Evolutionary conservation across 345 rosid genomes (phyloP), one percentile per base, ranked within the genome.

Genomic region (Microcos paniculata): DNA sequence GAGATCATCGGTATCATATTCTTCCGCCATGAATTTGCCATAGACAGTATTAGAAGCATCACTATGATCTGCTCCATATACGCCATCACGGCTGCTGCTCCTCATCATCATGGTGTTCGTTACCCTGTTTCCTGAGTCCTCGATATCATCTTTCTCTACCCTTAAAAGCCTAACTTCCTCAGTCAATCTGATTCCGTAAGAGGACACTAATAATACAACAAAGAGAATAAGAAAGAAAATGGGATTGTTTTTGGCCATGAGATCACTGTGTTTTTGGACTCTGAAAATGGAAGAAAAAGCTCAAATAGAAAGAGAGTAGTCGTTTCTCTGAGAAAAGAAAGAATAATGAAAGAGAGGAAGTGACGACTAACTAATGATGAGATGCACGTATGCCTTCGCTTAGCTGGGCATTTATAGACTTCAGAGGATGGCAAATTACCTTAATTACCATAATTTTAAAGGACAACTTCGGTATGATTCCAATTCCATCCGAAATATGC

Each of bases 381-480:
- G 52, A 10, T 81, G 84, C 33, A 14, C 64, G 11, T 6, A 70
- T 65, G 57, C 58, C 24, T 30, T 52, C 52, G 53, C 8, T 9
- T 35, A 10, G 30, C 14, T 40, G 53, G 83, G 78, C 77, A 67
- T 82, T 53, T 81, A 82, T 84, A 84, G 80, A 76, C 66, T n/a
- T 16, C 19, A 3, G 8, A 23, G 2, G 40, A 35, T 35, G 3
- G 2, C 40, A 35, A 35, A 35, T 35, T 35, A 35, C 2, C 0
- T 35, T 2, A 35, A 3, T 35, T 35, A n/a, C n/a, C n/a, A 3
- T 35, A 35, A 35, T 35, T 35, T 35, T 1, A 35, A 35, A 0
- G 40, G 6, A 3, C 40, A 7, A 35, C 40, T 0, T 0, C 4
- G 40, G 40, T 35, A 35, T 35, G 6, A 35, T 35, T 35, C 40